phyloP scores from a whole-genome alignment of 139 green algal genomes.

The Chlorella sp. region DNA sequence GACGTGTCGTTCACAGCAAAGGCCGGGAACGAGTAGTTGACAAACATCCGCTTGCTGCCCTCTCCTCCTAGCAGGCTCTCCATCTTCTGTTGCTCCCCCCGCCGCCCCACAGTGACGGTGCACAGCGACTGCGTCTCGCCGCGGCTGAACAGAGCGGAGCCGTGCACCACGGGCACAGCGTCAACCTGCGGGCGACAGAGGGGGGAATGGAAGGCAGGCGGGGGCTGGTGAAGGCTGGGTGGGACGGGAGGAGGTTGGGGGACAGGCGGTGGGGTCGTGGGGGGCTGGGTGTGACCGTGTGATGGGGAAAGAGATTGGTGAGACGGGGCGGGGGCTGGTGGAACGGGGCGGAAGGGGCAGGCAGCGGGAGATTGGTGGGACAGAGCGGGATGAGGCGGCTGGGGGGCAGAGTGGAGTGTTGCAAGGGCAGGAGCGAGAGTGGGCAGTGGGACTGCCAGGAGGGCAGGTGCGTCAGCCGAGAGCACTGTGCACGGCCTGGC shows the following conservation, averaged over 20 bases:
- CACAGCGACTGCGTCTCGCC: slow-evolving; percentile 93
- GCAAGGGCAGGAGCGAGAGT: neutral
- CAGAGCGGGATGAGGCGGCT: no score
- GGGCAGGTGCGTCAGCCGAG: neutral
- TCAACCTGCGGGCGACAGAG: slow-evolving; percentile 9
- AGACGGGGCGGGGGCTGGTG: no score
- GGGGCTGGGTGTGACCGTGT: neutral
- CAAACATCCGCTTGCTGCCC: slow-evolving; percentile 46
- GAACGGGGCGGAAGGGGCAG: no score
- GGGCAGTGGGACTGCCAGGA: neutral
- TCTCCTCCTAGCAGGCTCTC: slow-evolving; percentile 33
- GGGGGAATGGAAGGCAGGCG: neutral
- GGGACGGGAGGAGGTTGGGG: neutral
- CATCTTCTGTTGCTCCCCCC: slow-evolving; percentile 4
- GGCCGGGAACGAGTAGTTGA: slow-evolving; percentile 66
- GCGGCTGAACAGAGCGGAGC: slow-evolving; percentile 87
- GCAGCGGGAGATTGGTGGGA: no score
- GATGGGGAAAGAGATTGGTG: neutral
- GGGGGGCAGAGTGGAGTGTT: no score
- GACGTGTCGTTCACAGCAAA: slow-evolving; percentile 51
- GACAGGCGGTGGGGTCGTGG: neutral
- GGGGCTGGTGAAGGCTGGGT: neutral
- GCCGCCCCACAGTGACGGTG: slow-evolving; percentile 60
- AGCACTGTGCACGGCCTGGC: neutral
- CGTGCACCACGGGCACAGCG: slow-evolving; percentile 68